Conservation (phyloP, 352 stramenopile species). For the Phytopythium litorale region DNA sequence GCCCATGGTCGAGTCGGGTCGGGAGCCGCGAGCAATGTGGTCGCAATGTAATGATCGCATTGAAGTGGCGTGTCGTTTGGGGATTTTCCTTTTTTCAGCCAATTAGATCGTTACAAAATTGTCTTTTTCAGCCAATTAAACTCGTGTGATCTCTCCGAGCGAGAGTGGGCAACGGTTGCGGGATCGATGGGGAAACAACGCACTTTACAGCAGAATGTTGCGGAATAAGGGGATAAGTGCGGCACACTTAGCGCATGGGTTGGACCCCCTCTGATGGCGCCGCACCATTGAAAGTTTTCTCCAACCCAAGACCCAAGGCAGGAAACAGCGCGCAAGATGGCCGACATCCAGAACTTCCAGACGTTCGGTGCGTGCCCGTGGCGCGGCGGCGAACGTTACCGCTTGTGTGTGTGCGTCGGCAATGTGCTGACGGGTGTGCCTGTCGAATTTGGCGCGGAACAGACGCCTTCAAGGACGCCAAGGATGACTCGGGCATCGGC, state of each 20-base stretch:
- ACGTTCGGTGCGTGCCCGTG: conserved; percentile 69
- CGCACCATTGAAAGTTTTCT: conserved; percentile 36
- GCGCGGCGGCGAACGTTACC: background rate
- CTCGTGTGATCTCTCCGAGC: background rate
- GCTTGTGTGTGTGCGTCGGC: background rate
- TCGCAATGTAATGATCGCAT: background rate
- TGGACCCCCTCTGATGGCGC: background rate
- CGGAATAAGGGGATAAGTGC: background rate
- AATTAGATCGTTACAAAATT: conserved; percentile 1
- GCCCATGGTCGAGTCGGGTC: conserved; percentile 28
- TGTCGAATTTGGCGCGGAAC: conserved; percentile 9
- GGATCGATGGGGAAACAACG: conserved; percentile 11
- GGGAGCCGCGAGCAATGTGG: too few relatives aligned
- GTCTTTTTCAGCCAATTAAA: background rate
- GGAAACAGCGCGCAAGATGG: conserved; percentile 30
- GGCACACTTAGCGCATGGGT: background rate
- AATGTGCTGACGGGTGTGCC: conserved; percentile 4
- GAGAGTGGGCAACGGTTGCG: background rate
- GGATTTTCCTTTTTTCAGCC: conserved; percentile 12
- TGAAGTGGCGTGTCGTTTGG: background rate
- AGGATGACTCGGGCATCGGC: conserved; percentile 83
- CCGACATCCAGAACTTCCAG: conserved; percentile 89
- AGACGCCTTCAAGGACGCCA: conserved; percentile 88
- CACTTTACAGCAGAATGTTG: background rate
- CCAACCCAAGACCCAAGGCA: conserved; percentile 14